Percentiles rank a stretch among this genome's conserved stretches.
These are phyloP conservation scores for Liriodendron chinense DNA, from an alignment of 164 flowering plant species.

Conservation along the genomic window DNA sequence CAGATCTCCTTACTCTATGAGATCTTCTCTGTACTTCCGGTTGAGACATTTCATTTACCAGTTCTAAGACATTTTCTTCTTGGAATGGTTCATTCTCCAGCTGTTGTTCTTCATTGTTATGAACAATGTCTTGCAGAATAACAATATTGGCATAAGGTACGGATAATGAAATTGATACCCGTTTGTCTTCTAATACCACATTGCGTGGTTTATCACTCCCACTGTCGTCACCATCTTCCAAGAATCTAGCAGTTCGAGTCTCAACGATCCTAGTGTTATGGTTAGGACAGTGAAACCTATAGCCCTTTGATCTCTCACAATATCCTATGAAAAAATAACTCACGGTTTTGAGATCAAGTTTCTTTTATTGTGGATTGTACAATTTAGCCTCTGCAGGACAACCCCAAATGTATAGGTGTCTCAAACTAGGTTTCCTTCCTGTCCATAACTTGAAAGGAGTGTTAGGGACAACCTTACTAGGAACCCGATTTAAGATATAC, in stretches of 20 bases:
- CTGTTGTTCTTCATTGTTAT: neutral
- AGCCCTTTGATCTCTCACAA: neutral
- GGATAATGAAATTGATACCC: neutral
- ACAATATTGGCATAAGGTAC: neutral
- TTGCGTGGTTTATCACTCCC: neutral
- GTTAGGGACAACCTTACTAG: neutral
- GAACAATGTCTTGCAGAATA: neutral
- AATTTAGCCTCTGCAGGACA: neutral
- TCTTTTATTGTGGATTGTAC: constrained; percentile 1
- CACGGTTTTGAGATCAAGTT: neutral
- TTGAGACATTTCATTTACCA: neutral
- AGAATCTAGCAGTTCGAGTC: neutral
- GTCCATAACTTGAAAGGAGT: constrained; percentile 8
- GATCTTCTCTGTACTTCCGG: neutral
- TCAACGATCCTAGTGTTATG: neutral
- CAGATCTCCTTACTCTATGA: neutral
- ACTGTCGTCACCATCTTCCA: neutral
- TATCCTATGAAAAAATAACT: constrained; percentile 8
- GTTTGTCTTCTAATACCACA: neutral
- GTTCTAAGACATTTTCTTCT: neutral
- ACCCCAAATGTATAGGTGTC: constrained; percentile 1
- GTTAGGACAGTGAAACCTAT: neutral
- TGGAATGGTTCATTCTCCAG: neutral
- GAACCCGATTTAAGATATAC: neutral
- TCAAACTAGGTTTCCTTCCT: neutral